phyloP scores from a whole-genome alignment of 805 yeast genomes.

The Zygotorulaspora danielsina region DNA sequence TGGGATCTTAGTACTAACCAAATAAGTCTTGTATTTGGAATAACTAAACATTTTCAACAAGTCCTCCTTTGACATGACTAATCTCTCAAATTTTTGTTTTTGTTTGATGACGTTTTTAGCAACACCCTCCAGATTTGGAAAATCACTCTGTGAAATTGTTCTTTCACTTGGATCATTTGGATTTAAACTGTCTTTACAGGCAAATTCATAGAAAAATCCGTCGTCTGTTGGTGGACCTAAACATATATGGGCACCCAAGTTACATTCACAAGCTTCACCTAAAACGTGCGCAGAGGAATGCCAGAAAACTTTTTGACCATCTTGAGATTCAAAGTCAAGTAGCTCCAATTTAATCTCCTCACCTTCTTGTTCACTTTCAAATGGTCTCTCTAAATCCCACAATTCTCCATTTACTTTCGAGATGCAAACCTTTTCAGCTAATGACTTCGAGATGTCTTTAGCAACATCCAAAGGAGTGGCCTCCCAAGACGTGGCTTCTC shows the following conservation, averaged over 20 bases:
- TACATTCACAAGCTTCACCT: constrained; percentile 98
- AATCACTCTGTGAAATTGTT: constrained; percentile 77
- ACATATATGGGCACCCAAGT: constrained; percentile 88
- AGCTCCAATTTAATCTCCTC: constrained; percentile 54
- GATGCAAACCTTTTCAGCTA: constrained; percentile 84
- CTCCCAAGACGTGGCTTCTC: constrained; percentile 80
- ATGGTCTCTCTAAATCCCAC: constrained; percentile 95
- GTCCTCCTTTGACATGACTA: constrained; percentile 88
- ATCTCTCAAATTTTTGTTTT: constrained; percentile 91
- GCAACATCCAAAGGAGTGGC: constrained; percentile 89
- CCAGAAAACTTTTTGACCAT: constrained; percentile 96
- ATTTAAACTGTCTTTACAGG: constrained; percentile 45
- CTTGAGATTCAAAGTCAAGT: constrained; percentile 88
- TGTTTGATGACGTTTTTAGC: constrained; percentile 89
- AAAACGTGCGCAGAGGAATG: constrained; percentile 97
- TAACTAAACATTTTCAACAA: constrained; percentile 88
- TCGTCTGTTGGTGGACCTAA: constrained; percentile 97
- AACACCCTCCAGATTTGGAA: constrained; percentile 75
- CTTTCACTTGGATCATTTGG: constrained; percentile 63
- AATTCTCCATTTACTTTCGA: constrained; percentile 84
- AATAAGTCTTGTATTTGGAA: constrained; percentile 90
- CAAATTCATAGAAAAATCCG: constrained; percentile 96
- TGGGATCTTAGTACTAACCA: constrained; percentile 83
- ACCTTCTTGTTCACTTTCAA: constrained; percentile 54
- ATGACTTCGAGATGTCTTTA: constrained; percentile 74